These are phyloP conservation scores for Vitis vinifera DNA, from an alignment of 164 flowering plant genomes.

Conservation along the genomic window ASM3070453v1 NC_081818.1:2966501-2967000, in stretches of 20 bases:
- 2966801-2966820: constrained; percentile 99
- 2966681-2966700: constrained; percentile 97
- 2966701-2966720: constrained; percentile 82
- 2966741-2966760: constrained; percentile 84
- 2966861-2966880: constrained; percentile 77
- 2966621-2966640: neutral
- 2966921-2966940: constrained; percentile 18
- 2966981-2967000: constrained; percentile 99
- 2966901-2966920: constrained; percentile 21
- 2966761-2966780: constrained; percentile 92
- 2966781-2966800: constrained; percentile 97
- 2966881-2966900: constrained; percentile 31
- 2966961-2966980: constrained; percentile 85
- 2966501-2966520: no score
- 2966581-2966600: neutral
- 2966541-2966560: no score
- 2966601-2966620: neutral
- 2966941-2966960: constrained; percentile 93
- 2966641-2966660: constrained; percentile 54
- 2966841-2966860: constrained; percentile 70
- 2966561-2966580: neutral
- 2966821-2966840: constrained; percentile 88
- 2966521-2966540: no score
- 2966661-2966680: constrained; percentile 99
- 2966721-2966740: constrained; percentile 94